Conservation (phyloP, 2,329 filamentous ascomycete species). For the Aaosphaeria arxii region DNA sequence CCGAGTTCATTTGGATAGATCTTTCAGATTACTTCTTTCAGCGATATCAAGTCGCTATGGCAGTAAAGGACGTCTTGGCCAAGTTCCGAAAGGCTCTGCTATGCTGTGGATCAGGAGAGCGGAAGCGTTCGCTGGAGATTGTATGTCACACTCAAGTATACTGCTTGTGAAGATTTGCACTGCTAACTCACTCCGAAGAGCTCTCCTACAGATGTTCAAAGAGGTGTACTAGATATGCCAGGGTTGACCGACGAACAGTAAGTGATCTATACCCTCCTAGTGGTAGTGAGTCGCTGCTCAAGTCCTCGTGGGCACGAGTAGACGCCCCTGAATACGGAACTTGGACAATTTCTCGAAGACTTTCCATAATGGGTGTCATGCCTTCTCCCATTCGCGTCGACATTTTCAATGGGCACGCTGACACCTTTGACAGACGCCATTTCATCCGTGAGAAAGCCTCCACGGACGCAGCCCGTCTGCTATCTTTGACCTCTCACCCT, state of each 20-base stretch:
- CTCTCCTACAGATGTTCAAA: slow-evolving; percentile 26
- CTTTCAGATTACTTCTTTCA: background rate
- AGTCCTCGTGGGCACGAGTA: no score
- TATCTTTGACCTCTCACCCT: slow-evolving; percentile 16
- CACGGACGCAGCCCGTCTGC: slow-evolving; percentile 22
- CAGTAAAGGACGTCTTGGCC: slow-evolving; percentile 17
- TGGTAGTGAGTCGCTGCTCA: background rate
- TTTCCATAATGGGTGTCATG: no score
- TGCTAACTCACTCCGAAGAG: slow-evolving; percentile 13
- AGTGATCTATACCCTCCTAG: slow-evolving; percentile 1
- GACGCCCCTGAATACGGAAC: no score
- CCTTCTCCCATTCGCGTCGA: no score
- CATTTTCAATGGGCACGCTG: no score
- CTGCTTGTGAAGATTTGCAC: background rate
- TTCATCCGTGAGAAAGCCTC: slow-evolving; percentile 30
- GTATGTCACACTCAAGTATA: slow-evolving; percentile 3
- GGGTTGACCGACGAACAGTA: slow-evolving; percentile 28
- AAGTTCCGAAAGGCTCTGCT: slow-evolving; percentile 20
- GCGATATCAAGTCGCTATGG: slow-evolving; percentile 5
- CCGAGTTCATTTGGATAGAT: background rate
- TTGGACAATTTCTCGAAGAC: no score
- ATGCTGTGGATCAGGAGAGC: slow-evolving; percentile 20
- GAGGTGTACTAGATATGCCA: slow-evolving; percentile 25
- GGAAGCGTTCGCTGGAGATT: slow-evolving; percentile 20
- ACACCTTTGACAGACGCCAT: slow-evolving; percentile 9